Conservation (phyloP, 192 early-diverging fungal genomes). For the Backusella psychrophila region DNA sequence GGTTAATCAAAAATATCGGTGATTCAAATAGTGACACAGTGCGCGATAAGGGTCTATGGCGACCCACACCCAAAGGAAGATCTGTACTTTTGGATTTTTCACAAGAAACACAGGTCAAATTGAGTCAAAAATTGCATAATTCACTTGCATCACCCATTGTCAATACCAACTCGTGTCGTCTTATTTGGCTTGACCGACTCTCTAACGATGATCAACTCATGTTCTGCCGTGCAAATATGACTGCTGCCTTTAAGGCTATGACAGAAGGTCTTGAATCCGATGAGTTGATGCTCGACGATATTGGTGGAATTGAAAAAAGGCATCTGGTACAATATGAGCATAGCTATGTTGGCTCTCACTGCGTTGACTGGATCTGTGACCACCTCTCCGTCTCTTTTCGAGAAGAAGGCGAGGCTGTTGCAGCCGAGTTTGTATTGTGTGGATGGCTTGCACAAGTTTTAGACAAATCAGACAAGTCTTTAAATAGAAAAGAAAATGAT, state of each 20-base stretch:
- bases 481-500: background rate
- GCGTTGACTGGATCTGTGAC: slow-evolving; percentile 44
- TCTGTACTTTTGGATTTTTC: slow-evolving; percentile 29
- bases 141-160: background rate
- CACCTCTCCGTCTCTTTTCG: slow-evolving; percentile 43
- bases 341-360: background rate
- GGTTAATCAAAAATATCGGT: slow-evolving; percentile 37
- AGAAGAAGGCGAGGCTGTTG: slow-evolving; percentile 44
- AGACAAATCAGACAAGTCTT: slow-evolving; percentile 8
- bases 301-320: background rate
- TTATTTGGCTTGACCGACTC: slow-evolving; percentile 19
- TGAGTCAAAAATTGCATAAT: slow-evolving; percentile 19
- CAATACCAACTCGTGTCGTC: background rate
- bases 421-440: slow-evolving; percentile 43
- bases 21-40: slow-evolving; percentile 42
- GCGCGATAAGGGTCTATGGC: slow-evolving; percentile 40
- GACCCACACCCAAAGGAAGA: slow-evolving; percentile 46
- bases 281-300: slow-evolving; percentile 2
- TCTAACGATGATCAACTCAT: slow-evolving; percentile 40
- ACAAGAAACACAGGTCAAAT: slow-evolving; percentile 7
- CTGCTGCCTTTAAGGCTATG: slow-evolving; percentile 41
- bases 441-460: slow-evolving; percentile 37
- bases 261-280: slow-evolving; percentile 36
- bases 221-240: slow-evolving; percentile 34
- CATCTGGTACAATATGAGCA: background rate